Evolutionary conservation across 2,329 filamentous ascomycete genomes (phyloP), one percentile per base, ranked within the genome.

Genomic region (Apiospora pterosperma): DNA sequence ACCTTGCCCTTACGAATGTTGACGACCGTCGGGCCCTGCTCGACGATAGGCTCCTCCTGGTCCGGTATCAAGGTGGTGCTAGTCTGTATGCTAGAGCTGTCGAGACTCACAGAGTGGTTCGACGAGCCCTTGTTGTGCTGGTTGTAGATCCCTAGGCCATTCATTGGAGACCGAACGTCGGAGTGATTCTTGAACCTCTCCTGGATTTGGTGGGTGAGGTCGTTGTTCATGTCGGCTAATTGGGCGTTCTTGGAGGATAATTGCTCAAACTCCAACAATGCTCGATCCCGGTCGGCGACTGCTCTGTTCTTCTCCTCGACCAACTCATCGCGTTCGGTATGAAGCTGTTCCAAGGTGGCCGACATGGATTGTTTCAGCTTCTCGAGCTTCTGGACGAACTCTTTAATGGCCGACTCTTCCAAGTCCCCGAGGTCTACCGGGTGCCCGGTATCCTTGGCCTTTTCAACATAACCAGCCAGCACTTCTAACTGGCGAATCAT

Each of bases 181-280:
- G 93, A 58, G 89, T 90, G 71, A 41, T 70, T 74, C 80, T 96
- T 97, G 82, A 97, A 96, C 36, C 93, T 87, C 73, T 92, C 93
- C 76, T 98, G 95, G 66, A 98, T 97, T 74, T 94, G 93, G 73
- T 97, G 92, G 4, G 96, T 94, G 64, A 99, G 83, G 74, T 97
- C 92, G 72, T 97, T 97, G 80, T 99, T 98, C 83, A 98, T 88
- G 73, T 97, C 93, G 34, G 92, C 91, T 66, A 99, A 85, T 79
- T 98, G 95, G 0, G 92, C 91, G 75, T 99, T 99, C 83, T 97
- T 97, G 64, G 90, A 91, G 12, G 93, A 97, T 55, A 99, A 82
- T 73, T 96, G 93, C 80, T 98, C 96, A 74, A 97, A 98, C 74
- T 99, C 96, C 73, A 97, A 88, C 72, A 97, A 90, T 16, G 93